Conservation (phyloP, 1,139 yeast species). For the Barnettozyma hawaiiensis region DNA sequence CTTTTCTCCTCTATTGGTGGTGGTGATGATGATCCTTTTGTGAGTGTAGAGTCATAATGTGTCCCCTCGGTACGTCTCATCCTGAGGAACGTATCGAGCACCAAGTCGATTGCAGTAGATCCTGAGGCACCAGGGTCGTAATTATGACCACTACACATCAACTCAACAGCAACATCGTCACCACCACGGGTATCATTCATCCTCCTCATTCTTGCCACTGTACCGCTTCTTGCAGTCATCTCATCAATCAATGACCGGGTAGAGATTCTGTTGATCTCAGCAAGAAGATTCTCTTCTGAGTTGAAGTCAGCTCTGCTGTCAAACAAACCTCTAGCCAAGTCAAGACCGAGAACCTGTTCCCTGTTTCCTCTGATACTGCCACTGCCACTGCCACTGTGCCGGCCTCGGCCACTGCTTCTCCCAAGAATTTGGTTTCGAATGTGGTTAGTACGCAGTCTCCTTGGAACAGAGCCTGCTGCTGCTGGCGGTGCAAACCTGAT, state of each 20-base stretch:
- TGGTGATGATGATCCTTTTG: not conserved
- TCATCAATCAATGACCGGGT: slow-evolving; percentile 8
- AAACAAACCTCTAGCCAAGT: not conserved
- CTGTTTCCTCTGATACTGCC: not conserved
- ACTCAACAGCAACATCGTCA: not conserved
- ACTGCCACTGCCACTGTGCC: not conserved
- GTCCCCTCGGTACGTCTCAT: not conserved
- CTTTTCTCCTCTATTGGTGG: not conserved
- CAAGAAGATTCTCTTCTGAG: slow-evolving; percentile 1
- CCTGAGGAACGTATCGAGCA: not conserved
- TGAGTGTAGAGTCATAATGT: not conserved
- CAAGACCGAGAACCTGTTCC: not conserved
- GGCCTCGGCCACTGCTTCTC: not conserved
- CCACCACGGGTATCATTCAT: not conserved
- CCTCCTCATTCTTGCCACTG: not conserved
- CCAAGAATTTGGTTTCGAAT: not conserved
- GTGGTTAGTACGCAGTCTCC: not conserved
- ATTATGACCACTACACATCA: not conserved
- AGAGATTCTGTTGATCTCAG: slow-evolving; percentile 13
- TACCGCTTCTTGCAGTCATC: not conserved
- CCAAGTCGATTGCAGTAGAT: not conserved
- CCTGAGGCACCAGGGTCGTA: not conserved
- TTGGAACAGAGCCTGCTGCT: not conserved
- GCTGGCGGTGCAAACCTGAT: too few species aligned
- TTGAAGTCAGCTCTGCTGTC: not conserved